phyloP scores from a whole-genome alignment of 2,329 filamentous ascomycete species.

The Xylaria polymorpha region DNA sequence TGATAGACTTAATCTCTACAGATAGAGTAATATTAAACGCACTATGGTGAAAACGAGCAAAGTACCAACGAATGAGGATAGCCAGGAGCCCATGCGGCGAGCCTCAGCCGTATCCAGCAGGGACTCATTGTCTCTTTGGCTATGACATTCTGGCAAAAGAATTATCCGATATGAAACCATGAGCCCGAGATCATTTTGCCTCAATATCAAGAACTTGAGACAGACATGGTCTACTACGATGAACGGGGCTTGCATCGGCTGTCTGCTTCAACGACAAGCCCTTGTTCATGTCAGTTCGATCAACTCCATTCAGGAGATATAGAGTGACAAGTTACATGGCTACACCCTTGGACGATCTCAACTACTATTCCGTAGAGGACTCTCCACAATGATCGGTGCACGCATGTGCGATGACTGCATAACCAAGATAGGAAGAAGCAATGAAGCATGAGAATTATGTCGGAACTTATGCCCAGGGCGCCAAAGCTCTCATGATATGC shows the following conservation, averaged over 20 bases:
- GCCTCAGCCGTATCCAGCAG: slow-evolving; percentile 21
- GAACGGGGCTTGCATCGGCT: slow-evolving; percentile 31
- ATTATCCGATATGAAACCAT: slow-evolving; percentile 37
- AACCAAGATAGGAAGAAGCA: slow-evolving; percentile 39
- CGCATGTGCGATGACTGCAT: slow-evolving; percentile 17
- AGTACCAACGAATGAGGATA: slow-evolving; percentile 20
- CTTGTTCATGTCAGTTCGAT: slow-evolving; percentile 24
- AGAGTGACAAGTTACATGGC: slow-evolving; percentile 25
- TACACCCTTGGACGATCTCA: slow-evolving; percentile 31
- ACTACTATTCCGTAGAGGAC: slow-evolving; percentile 21
- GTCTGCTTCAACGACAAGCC: slow-evolving; percentile 28
- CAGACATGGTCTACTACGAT: slow-evolving; percentile 29
- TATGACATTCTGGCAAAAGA: slow-evolving; percentile 36
- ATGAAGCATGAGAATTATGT: slow-evolving; percentile 38
- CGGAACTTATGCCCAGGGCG: slow-evolving; percentile 38
- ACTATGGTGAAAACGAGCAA: slow-evolving; percentile 26
- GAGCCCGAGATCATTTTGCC: slow-evolving; percentile 36
- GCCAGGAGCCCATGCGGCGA: slow-evolving; percentile 17
- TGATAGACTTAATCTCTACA: slow-evolving; percentile 29
- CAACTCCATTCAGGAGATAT: slow-evolving; percentile 19
- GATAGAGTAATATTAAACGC: slow-evolving; percentile 26
- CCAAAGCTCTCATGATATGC: slow-evolving; percentile 34
- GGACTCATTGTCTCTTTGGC: slow-evolving; percentile 23
- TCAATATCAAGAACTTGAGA: slow-evolving; percentile 38
- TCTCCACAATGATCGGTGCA: slow-evolving; percentile 17